A percentile compares a stretch with the other conserved stretches of the same genome.
phyloP scores from a whole-genome alignment of 1,284 basidiomycete species.

The Ustilago esculenta region DNA sequence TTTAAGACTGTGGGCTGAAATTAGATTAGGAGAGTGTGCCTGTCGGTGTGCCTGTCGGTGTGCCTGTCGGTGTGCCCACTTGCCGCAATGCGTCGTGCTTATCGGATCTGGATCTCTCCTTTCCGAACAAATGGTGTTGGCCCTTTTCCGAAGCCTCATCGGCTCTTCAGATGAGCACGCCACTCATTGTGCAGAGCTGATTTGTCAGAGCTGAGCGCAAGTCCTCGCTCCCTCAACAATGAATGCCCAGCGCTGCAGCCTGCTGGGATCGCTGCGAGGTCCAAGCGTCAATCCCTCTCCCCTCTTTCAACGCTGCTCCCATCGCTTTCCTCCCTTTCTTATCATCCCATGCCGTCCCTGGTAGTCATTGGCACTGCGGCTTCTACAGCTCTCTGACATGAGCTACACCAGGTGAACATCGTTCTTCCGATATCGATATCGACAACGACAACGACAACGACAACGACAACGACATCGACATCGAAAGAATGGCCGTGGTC shows the following conservation, averaged over 20 bases:
- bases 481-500: slow-evolving; percentile 30
- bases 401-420: neutral
- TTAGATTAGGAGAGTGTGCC: too few species aligned
- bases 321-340: neutral
- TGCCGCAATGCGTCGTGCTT: neutral
- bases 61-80: neutral
- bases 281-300: neutral
- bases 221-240: neutral
- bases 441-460: too few species aligned
- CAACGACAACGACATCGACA: too few species aligned
- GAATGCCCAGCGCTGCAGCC: neutral
- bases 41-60: neutral
- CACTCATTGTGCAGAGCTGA: too few species aligned
- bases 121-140: neutral
- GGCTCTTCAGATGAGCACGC: too few species aligned
- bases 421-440: too few species aligned
- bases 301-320: neutral
- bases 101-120: slow-evolving; percentile 26
- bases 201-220: neutral
- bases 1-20: too few species aligned
- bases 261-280: neutral
- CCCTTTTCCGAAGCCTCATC: too few species aligned
- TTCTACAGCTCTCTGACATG: slow-evolving; percentile 7
- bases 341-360: neutral
- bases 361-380: neutral